Percentiles rank a stretch among this genome's conserved stretches.
Conservation (phyloP, 345 rosid genomes). For the Barbarea vulgaris region DNA sequence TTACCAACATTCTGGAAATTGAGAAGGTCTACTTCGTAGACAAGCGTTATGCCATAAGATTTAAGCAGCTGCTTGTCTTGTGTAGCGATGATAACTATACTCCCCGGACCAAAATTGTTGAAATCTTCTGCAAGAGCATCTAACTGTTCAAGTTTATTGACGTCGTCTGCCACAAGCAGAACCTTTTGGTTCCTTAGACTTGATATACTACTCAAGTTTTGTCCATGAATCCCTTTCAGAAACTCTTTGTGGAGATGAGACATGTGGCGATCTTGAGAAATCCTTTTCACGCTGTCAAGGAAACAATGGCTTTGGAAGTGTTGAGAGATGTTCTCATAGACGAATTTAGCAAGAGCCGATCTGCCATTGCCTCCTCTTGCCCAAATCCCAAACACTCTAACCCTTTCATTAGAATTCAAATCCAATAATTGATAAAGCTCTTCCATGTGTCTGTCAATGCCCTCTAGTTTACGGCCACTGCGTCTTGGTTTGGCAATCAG, state of each 20-base stretch:
- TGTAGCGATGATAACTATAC: conserved; percentile 35
- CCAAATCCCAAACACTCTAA: conserved; percentile 36
- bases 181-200: conserved; percentile 25
- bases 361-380: conserved; percentile 25
- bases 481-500: not conserved
- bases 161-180: conserved; percentile 33
- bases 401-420: conserved; percentile 3
- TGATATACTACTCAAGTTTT: not conserved
- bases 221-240: not conserved
- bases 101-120: conserved; percentile 33
- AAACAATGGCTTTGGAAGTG: conserved; percentile 30
- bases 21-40: conserved; percentile 31
- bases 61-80: conserved; percentile 32
- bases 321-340: conserved; percentile 3
- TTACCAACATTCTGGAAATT: not conserved
- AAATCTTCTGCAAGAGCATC: conserved; percentile 32
- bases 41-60: not conserved
- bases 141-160: conserved; percentile 12
- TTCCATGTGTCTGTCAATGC: conserved; percentile 33
- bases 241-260: conserved; percentile 23
- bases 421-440: not conserved
- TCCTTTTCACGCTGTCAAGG: conserved; percentile 18
- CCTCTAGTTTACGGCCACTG: conserved; percentile 18
- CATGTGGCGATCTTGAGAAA: conserved; percentile 1
- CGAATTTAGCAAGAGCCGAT: conserved; percentile 25